Base-by-base conservation (phyloP, 192 early-diverging fungal species). In the Piromyces finnis region DNA sequence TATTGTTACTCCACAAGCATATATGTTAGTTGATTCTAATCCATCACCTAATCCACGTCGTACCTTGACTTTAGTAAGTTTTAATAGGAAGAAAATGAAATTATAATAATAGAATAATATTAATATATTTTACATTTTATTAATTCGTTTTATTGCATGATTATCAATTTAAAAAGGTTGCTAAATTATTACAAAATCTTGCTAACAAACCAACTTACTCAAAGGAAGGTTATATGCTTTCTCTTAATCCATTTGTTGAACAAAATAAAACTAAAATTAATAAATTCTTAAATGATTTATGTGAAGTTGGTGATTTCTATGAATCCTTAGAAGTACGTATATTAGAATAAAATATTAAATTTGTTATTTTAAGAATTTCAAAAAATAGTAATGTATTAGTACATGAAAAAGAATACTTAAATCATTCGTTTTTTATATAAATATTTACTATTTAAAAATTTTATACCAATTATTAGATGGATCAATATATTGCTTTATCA, bases 251-350 rank as follows among this genome's bases (percentile, higher is more conserved):
- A 22, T 98, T 97, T 88, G 89, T 97, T 14, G 97, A 97, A 78
- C 84, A 86, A 79, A 94, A 98, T 87, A 93, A 95, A 68, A 87
- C 84, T 29, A 88, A 94, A 35, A 93, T 97, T 84, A 93, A 95
- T 83, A 86, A 85, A 84, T 98, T 98, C 84, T 86, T 98, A 79
- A 92, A 92, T 81, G 94, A 96, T 39, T 87, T 98, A 78, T 97
- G 95, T 83, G 96, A 97, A 87, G 94, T 95, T 12, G 90, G 94
- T 77, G 96, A 98, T 82, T 97, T 98, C 88, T 96, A 95, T 84
- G 96, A 98, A 82, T 91, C 93, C 30, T 84, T 98, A 85, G 95
- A 98, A 81, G 87, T 86, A 29, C 14, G 78, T 41, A 4, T n/a
- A n/a, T n/a, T n/a, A n/a, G n/a, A n/a, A n/a, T n/a, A n/a, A n/a